Conservation (phyloP, 1,284 basidiomycete species). For the Omphalotus olearius region DNA sequence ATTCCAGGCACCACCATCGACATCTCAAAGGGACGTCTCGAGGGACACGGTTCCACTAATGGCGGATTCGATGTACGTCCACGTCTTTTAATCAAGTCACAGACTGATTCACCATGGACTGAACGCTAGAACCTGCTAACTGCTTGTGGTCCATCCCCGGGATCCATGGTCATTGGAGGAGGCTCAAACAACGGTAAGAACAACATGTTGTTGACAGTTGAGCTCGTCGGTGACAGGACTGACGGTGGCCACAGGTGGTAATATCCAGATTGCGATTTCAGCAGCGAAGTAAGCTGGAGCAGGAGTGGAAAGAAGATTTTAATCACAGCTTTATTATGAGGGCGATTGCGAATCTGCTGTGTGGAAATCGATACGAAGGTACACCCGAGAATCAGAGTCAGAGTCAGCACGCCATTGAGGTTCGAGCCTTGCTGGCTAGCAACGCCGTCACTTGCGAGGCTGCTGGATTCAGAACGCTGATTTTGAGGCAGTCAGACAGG, state of each 20-base stretch:
- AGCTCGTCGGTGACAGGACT: neutral
- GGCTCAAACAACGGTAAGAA: conserved; percentile 7
- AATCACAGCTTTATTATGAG: too few species aligned
- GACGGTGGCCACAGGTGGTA: conserved; percentile 2
- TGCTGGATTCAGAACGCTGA: too few species aligned
- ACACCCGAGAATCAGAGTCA: too few species aligned
- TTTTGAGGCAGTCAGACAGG: too few species aligned
- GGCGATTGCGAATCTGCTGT: too few species aligned
- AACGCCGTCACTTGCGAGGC: too few species aligned
- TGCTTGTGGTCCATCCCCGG: conserved; percentile 18
- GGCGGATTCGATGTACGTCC: conserved; percentile 18
- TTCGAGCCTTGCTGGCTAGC: too few species aligned
- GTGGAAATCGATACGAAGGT: too few species aligned
- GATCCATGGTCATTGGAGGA: conserved; percentile 20
- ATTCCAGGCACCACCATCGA: conserved; percentile 17
- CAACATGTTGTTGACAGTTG: too few species aligned
- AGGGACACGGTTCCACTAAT: conserved; percentile 18
- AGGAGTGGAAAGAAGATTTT: too few species aligned
- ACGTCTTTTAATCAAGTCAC: neutral
- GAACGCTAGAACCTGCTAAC: conserved; percentile 16
- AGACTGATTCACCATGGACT: too few species aligned
- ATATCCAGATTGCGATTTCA: conserved; percentile 19
- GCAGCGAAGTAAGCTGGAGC: conserved; percentile 4
- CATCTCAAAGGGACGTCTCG: conserved; percentile 20
- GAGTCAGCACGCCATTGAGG: too few species aligned